phyloP scores from a whole-genome alignment of 305 asterid genomes.

The Striga hermonthica region DNA sequence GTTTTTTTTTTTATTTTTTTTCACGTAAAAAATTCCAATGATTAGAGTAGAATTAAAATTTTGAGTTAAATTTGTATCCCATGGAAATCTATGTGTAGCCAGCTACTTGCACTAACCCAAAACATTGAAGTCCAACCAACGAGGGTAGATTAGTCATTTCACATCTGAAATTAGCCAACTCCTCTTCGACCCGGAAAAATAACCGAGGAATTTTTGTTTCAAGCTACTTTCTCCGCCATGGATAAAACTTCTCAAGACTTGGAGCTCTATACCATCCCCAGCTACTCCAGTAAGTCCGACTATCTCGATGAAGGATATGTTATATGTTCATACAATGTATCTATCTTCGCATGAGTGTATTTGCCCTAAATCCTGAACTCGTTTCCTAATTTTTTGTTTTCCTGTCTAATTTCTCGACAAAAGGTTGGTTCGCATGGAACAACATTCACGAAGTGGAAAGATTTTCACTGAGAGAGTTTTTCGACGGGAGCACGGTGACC shows the following conservation, averaged over 20 bases:
- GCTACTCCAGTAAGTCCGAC: conserved; percentile 65
- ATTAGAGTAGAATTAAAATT: too few relatives aligned
- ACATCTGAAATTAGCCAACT: too few relatives aligned
- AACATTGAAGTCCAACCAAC: too few relatives aligned
- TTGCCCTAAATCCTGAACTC: conserved; percentile 31
- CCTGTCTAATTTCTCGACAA: conserved; percentile 13
- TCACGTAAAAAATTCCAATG: too few relatives aligned
- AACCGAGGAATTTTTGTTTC: neutral
- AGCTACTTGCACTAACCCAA: too few relatives aligned
- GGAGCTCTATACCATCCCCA: conserved; percentile 89
- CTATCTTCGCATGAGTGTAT: neutral
- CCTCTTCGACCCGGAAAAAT: too few relatives aligned
- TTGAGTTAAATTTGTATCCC: too few relatives aligned
- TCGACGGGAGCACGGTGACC: conserved; percentile 69
- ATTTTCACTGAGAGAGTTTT: conserved; percentile 68
- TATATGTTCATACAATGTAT: neutral
- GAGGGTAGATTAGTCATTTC: too few relatives aligned
- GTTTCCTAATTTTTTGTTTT: neutral
- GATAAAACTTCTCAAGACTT: conserved; percentile 47
- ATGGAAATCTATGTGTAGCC: too few relatives aligned
- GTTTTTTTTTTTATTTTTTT: too few relatives aligned
- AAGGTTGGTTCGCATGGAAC: conserved; percentile 90
- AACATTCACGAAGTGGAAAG: conserved; percentile 81
- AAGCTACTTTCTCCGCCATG: conserved; percentile 34
- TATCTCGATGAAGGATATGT: too few relatives aligned